Percentiles rank a stretch among this genome's conserved stretches.
Conservation (phyloP, 192 early-diverging fungal genomes). For the Gonapodya sp. region DNA sequence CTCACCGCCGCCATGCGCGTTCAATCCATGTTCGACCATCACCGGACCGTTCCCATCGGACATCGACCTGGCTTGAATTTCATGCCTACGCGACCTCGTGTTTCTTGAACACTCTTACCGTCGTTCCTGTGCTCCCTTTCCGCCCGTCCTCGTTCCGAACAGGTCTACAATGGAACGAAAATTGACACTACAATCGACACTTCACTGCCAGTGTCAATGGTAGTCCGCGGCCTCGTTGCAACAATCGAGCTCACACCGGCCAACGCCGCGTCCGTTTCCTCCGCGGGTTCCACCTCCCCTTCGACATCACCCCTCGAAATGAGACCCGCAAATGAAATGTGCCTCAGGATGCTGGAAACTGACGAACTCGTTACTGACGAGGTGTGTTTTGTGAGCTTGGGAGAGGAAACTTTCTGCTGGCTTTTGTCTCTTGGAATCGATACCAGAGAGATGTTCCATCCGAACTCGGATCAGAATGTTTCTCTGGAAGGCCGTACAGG, state of each 20-base stretch:
- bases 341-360: neutral
- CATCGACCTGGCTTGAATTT: too few relatives aligned
- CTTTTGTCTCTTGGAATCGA: too few relatives aligned
- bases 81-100: too few relatives aligned
- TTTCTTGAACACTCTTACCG: too few relatives aligned
- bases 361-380: neutral
- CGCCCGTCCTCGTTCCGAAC: neutral
- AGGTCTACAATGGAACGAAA: neutral
- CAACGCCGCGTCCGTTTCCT: too few relatives aligned
- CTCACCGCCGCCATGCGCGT: neutral
- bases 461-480: too few relatives aligned
- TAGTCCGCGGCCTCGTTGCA: neutral
- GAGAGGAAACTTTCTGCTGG: too few relatives aligned
- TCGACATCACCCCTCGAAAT: neutral
- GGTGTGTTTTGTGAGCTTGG: neutral
- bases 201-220: neutral
- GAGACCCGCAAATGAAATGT: neutral
- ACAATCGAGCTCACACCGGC: neutral
- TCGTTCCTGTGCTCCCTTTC: neutral
- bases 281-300: neutral
- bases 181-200: neutral
- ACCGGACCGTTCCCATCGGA: too few relatives aligned
- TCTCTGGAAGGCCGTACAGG: too few relatives aligned
- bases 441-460: too few relatives aligned
- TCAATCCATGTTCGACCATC: too few relatives aligned